Evolutionary conservation across 2,329 filamentous ascomycete genomes (phyloP), one percentile per base, ranked within the genome.

Genomic region (Apiospora malaysiana): DNA sequence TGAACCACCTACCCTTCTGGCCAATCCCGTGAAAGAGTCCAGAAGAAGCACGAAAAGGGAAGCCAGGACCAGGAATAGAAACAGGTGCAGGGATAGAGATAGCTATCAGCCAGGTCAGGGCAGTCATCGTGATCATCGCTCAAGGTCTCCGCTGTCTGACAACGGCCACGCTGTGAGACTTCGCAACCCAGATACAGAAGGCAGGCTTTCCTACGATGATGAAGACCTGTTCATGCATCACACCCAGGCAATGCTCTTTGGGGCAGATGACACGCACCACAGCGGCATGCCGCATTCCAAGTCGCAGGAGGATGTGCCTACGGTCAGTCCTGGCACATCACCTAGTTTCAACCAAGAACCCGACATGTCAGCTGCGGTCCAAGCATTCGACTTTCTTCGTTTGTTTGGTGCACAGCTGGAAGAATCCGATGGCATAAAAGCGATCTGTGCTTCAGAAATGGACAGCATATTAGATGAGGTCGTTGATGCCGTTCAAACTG

Each of bases 171-270:
- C 18, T 27, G 27, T 59, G 27, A n/a, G 7, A 21, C 51, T 59
- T 7, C 27, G 27, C 27, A 59, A 59, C 16, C 27, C 42, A 45
- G 9, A 25, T 1, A 69, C 68, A 40, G 70, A 71, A 9, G 70
- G 70, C 23, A 69, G 70, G 18, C 65, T 71, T 14, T 71, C 47
- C 16, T 71, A 69, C 23, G 63, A 71, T n/a, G 68, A 71, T 40
- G 70, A 70, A n/a, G 68, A 69, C 32, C 6, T 63, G 2, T 67
- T 69, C 63, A 68, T 49, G n/a, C 37, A 49, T 12, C n/a, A 67
- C n/a, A 67, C 12, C 2, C 56, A 40, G 32, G 56, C 32, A 37
- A 23, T 40, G 32, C 2, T 32, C 27, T 40, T 40, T 10, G 56
- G 18, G 12, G 32, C 40, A 12, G 32, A 40, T 63, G 56, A 40